A percentile compares a stretch with the other conserved stretches of the same genome.
phyloP scores from a whole-genome alignment of 305 asterid genomes.

The Fraxinus albicans region DNA sequence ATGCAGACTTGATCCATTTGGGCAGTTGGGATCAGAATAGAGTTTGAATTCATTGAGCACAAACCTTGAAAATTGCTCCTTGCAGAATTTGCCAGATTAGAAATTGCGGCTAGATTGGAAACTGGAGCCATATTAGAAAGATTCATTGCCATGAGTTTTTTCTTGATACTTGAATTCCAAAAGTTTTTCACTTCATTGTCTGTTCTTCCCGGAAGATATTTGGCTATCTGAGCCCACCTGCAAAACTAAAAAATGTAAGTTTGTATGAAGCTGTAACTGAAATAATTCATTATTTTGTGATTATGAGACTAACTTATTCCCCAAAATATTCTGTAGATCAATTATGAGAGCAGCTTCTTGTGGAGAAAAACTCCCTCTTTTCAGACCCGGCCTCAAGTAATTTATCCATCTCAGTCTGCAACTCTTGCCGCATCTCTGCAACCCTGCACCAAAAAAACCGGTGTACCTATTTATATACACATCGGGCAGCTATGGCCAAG shows the following conservation, averaged over 20 bases:
- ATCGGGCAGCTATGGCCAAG: neutral
- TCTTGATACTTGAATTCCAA: constrained; percentile 88
- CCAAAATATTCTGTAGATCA: constrained; percentile 61
- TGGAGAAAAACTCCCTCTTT: constrained; percentile 64
- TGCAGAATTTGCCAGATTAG: constrained; percentile 7
- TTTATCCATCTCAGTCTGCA: constrained; percentile 87
- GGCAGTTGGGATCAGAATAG: constrained; percentile 9
- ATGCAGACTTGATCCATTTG: constrained; percentile 2
- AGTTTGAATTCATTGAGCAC: constrained; percentile 13
- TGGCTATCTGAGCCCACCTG: constrained; percentile 94
- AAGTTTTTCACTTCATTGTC: constrained; percentile 86
- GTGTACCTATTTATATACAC: neutral
- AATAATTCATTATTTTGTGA: neutral
- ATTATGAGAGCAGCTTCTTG: constrained; percentile 66
- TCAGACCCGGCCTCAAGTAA: constrained; percentile 78
- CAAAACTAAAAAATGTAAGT: neutral
- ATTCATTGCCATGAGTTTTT: constrained; percentile 41
- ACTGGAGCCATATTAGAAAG: neutral
- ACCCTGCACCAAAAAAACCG: constrained; percentile 37
- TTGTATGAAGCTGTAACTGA: neutral
- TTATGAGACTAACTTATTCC: constrained; percentile 49
- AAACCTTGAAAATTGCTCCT: constrained; percentile 13
- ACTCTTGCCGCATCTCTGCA: constrained; percentile 85
- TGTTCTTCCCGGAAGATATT: constrained; percentile 83
- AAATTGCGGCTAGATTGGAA: constrained; percentile 14